Percentiles rank a stretch among this genome's conserved stretches.
These are phyloP conservation scores for Drechslera avenae DNA, from an alignment of 2,329 filamentous ascomycete species.

Conservation along the genomic window DNA sequence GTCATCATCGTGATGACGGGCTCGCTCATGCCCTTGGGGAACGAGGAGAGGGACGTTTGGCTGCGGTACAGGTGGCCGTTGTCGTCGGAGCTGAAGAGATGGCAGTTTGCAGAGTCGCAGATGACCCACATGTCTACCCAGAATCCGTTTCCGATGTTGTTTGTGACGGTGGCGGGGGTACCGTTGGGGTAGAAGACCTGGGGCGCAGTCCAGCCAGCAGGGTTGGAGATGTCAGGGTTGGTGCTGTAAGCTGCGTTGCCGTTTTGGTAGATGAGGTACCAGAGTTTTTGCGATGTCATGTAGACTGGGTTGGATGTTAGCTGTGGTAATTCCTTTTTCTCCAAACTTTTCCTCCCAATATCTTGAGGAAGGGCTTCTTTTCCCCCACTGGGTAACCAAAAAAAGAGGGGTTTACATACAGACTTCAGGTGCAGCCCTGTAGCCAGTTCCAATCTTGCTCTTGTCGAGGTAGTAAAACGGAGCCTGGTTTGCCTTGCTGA, in stretches of 20 bases:
- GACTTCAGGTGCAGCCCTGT: slow-evolving; percentile 50
- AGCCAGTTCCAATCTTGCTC: slow-evolving; percentile 47
- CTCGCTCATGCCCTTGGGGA: slow-evolving; percentile 47
- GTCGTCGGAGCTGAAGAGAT: slow-evolving; percentile 52
- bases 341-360: background rate
- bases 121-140: slow-evolving; percentile 55
- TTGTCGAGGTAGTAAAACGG: slow-evolving; percentile 50
- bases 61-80: slow-evolving; percentile 51
- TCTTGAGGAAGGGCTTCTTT: background rate
- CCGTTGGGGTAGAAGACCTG: slow-evolving; percentile 44
- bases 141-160: slow-evolving; percentile 43
- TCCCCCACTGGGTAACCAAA: background rate
- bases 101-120: slow-evolving; percentile 46
- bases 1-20: slow-evolving; percentile 44
- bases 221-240: slow-evolving; percentile 50
- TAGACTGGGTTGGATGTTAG: slow-evolving; percentile 31
- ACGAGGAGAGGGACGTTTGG: slow-evolving; percentile 41
- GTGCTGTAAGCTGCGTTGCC: slow-evolving; percentile 53
- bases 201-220: slow-evolving; percentile 48
- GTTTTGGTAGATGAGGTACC: slow-evolving; percentile 53
- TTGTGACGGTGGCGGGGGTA: slow-evolving; percentile 40
- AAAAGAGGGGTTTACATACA: slow-evolving; percentile 17
- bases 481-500: slow-evolving; percentile 38
- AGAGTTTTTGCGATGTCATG: slow-evolving; percentile 50
- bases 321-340: no score